These are phyloP conservation scores for Amesomyces nigricolor DNA, from an alignment of 2,329 filamentous ascomycete genomes.

Conservation along the genomic window DNA sequence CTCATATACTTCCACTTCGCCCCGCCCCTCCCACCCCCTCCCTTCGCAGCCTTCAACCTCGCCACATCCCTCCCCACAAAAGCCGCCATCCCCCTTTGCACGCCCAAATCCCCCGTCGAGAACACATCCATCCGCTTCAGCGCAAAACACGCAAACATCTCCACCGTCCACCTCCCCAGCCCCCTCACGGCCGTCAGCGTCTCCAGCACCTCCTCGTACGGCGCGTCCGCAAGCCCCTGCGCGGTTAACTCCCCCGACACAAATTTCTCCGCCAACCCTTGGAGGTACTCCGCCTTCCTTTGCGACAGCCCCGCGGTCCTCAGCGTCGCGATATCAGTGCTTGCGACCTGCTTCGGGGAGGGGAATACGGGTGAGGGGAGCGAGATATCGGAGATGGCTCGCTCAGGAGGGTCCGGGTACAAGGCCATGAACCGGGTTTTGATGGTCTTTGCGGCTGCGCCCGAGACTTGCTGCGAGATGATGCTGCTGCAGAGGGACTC, in stretches of 20 bases:
- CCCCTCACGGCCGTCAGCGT: slow-evolving; percentile 81
- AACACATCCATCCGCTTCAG: slow-evolving; percentile 94
- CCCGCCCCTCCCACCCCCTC: slow-evolving; percentile 52
- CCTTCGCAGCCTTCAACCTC: slow-evolving; percentile 63
- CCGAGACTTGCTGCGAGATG: slow-evolving; percentile 93
- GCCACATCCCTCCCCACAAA: slow-evolving; percentile 76
- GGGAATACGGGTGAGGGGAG: slow-evolving; percentile 53
- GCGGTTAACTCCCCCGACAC: slow-evolving; percentile 66
- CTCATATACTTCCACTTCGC: slow-evolving; percentile 96
- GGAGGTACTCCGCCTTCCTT: slow-evolving; percentile 92
- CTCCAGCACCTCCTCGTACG: slow-evolving; percentile 80
- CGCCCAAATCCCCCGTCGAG: slow-evolving; percentile 82
- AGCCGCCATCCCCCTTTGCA: slow-evolving; percentile 90
- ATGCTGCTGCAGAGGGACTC: slow-evolving; percentile 77
- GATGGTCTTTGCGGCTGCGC: slow-evolving; percentile 84
- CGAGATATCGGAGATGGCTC: neutral
- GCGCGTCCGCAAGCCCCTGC: slow-evolving; percentile 67
- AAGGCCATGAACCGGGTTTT: slow-evolving; percentile 76
- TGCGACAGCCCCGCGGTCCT: slow-evolving; percentile 85
- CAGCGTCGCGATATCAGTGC: slow-evolving; percentile 58
- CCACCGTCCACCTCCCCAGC: slow-evolving; percentile 83
- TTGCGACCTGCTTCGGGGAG: slow-evolving; percentile 65
- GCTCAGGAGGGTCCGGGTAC: slow-evolving; percentile 41
- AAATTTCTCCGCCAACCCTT: slow-evolving; percentile 80
- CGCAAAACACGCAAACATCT: slow-evolving; percentile 98